Percentiles rank a stretch among this genome's conserved stretches.
phyloP scores from a whole-genome alignment of 2,329 filamentous ascomycete genomes.

The Pseudogymnoascus sp. region DNA sequence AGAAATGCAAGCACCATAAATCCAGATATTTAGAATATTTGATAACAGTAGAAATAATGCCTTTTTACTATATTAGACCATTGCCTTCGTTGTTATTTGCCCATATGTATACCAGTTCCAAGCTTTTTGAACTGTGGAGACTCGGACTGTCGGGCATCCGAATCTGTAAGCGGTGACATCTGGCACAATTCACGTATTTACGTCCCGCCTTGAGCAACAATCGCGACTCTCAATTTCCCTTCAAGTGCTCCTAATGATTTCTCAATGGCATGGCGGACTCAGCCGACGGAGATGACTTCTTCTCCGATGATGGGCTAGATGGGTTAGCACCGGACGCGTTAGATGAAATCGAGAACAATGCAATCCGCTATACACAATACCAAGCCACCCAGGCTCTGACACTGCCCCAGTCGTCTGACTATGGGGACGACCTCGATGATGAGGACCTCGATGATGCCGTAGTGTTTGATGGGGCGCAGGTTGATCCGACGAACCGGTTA shows the following conservation, averaged over 20 bases:
- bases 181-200: constrained; percentile 3
- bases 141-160: not conserved
- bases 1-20: not conserved
- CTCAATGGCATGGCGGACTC: constrained; percentile 34
- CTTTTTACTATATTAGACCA: not conserved
- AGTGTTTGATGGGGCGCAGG: constrained; percentile 35
- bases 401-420: constrained; percentile 31
- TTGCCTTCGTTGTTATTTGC: not conserved
- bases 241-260: constrained; percentile 24
- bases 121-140: not conserved
- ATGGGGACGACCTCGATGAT: constrained; percentile 32
- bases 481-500: constrained; percentile 5
- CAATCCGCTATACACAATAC: constrained; percentile 50
- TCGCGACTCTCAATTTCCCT: not conserved
- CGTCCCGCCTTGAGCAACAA: not conserved
- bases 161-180: constrained; percentile 5
- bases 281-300: constrained; percentile 47
- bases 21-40: not conserved
- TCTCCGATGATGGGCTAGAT: constrained; percentile 59
- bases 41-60: not conserved
- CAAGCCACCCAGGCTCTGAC: constrained; percentile 23
- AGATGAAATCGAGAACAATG: constrained; percentile 58
- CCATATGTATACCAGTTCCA: constrained; percentile 2
- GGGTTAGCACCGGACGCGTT: constrained; percentile 51
- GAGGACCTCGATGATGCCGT: constrained; percentile 49